Percentiles rank a stretch among this genome's conserved stretches.
Evolutionary conservation across 23 red algal species (phyloP).

Genomic region (Agarophyton chilense): DNA sequence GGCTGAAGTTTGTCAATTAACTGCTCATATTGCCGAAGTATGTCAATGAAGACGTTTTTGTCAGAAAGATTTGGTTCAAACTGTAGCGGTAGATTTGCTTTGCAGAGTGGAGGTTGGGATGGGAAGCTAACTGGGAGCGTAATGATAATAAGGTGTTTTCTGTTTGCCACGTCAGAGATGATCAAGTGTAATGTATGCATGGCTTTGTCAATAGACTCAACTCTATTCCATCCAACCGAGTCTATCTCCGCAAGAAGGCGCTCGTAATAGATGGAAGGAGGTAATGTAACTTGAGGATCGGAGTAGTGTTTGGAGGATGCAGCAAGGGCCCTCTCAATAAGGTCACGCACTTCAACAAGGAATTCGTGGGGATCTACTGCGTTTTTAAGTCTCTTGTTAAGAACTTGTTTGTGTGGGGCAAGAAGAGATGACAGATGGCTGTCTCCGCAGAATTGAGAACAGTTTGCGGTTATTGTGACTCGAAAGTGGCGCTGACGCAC

Average conservation of each 20-base stretch:
- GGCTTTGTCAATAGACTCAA: constrained; percentile 18
- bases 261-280: constrained; percentile 67
- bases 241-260: constrained; percentile 55
- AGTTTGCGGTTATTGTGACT: constrained; percentile 40
- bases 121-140: constrained; percentile 41
- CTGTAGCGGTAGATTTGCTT: constrained; percentile 17
- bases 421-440: constrained; percentile 13
- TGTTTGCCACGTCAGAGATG: constrained; percentile 4
- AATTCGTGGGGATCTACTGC: constrained; percentile 43
- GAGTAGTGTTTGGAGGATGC: background rate
- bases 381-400: background rate
- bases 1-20: constrained; percentile 5
- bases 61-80: constrained; percentile 12
- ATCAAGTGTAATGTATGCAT: constrained; percentile 43
- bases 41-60: background rate
- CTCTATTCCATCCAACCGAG: constrained; percentile 42
- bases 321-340: constrained; percentile 24
- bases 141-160: constrained; percentile 31
- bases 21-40: constrained; percentile 15
- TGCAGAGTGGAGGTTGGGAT: constrained; percentile 12
- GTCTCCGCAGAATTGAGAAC: constrained; percentile 21
- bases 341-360: constrained; percentile 60
- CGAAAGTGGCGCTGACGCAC: constrained; percentile 36
- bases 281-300: background rate
- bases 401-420: background rate